Conservation (phyloP, 1,284 basidiomycete genomes). For the Tylopilus orsonianus region DNA sequence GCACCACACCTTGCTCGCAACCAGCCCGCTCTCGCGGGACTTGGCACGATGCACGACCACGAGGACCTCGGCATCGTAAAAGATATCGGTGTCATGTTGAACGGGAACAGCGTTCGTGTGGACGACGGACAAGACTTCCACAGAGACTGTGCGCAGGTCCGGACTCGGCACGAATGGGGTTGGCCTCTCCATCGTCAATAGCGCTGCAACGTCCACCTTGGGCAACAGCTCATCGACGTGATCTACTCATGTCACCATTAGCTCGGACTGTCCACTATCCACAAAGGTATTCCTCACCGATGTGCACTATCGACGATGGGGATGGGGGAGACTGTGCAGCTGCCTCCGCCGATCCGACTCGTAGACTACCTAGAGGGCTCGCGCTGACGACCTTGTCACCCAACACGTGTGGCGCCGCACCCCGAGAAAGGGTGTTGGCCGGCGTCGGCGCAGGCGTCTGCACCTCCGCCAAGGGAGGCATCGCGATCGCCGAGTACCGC, state of each 20-base stretch:
- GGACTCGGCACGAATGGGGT: constrained; percentile 32
- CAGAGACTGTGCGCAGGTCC: constrained; percentile 59
- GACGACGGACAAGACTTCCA: constrained; percentile 63
- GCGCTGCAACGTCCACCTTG: constrained; percentile 45
- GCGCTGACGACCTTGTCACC: constrained; percentile 8
- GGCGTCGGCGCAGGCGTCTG: constrained; percentile 60
- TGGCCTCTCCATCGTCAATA: constrained; percentile 38
- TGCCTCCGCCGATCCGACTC: background rate
- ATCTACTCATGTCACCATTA: constrained; percentile 31
- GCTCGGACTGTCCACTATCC: background rate
- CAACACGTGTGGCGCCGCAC: constrained; percentile 19
- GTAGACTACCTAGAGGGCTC: constrained; percentile 9
- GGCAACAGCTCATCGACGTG: constrained; percentile 48
- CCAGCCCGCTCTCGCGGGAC: constrained; percentile 61
- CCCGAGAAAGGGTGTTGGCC: constrained; percentile 48
- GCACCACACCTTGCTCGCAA: constrained; percentile 66
- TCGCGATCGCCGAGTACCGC: constrained; percentile 55
- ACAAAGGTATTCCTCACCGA: constrained; percentile 27
- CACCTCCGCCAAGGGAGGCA: constrained; percentile 70
- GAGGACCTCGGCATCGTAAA: constrained; percentile 71
- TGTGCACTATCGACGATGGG: constrained; percentile 23
- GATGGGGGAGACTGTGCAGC: background rate
- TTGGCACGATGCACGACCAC: constrained; percentile 69
- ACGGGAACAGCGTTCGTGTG: constrained; percentile 49
- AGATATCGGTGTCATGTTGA: constrained; percentile 46